Evolutionary conservation across 805 yeast species (phyloP), one percentile per base, ranked within the genome.

Genomic region (Lachancea waltii): DNA sequence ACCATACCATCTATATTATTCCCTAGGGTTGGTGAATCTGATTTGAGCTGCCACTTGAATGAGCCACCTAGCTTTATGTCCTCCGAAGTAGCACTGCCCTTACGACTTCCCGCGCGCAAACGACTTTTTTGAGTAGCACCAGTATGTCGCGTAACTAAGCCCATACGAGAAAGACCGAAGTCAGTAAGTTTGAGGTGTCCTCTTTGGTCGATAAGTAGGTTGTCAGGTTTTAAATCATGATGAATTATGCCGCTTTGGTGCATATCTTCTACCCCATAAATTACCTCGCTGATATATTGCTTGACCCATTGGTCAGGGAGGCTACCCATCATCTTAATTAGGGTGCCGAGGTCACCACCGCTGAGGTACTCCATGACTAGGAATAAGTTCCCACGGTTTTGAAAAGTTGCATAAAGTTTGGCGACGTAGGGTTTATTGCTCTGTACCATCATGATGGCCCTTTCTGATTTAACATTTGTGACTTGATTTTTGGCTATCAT

Each of bases 391-490:
- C 86, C 94, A 35, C 76, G 75, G 43, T 85, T 85, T 62, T 92
- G 98, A 59, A 92, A 92, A 23, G 94, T 81, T 36, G 83, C 84
- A 52, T 79, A 84, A 21, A 92, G 67, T 53, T 81, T 87, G 1
- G 95, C 97, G 43, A 92, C 97, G 56, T 82, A 86, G 0, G 95
- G 94, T 26, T 90, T 82, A 45, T 87, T 90, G 2, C 95, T 76
- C 55, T 92, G 97, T 2, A 94, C 80, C 94, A 92, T 92, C 87
- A 92, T 81, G n/a, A 90, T 90, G 0, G 97, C 96, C 31, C 98
- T 67, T 58, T 94, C 99, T 1, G 95, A 84, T 51, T 83, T 84
- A 22, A 94, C 95, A 56, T 92, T 92, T 15, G 89, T 79, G 4
- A 90, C 90, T 65, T 92, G 98, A 67, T 94, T 94, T 63, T 90